Evolutionary conservation across 1,139 yeast genomes (phyloP), one percentile per base, ranked within the genome.

Genomic region (Candida sp.): DNA sequence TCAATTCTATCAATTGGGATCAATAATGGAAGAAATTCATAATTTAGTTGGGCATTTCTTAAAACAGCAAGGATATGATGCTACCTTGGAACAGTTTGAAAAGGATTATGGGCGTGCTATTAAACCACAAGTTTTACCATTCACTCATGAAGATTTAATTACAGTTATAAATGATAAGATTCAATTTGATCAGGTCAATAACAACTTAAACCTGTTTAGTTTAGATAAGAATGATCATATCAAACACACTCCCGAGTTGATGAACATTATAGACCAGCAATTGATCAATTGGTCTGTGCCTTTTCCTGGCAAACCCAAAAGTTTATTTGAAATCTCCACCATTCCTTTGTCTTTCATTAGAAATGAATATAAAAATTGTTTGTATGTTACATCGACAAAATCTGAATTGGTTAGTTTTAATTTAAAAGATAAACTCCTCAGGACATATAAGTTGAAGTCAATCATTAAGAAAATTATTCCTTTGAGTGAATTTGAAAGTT

Each of bases 41-140:
- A 53, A 59, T 38, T 56, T 83, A 30, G 66, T 85, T 11, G 87
- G 87, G 0, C 79, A 80, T 27, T 84, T 76, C 51, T 68, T 85
- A 12, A 58, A 67, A 35, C 61, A 68, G 19, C 71, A 80, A 35
- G 77, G 78, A 1, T 73, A 70, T 41, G 47, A 46, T 1, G 62
- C 64, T 1, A 79, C 91, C 0, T 60, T 83, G 8, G 58, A 59
- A 11, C 57, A 66, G 6, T 77, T 84, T 44, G 77, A 81, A 48
- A 50, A 54, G 19, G 86, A 81, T 42, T 58, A 73, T 22, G 75
- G 76, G 0, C 53, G 60, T 23, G 68, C 74, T 2, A 58, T 70
- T 19, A 53, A 53, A 11, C 49, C 61, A 2, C 35, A 46, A 4
- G 39, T 51, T 7, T 45, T 55, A 9, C 38, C 45, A 2, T 35